Percentiles rank a stretch among this genome's conserved stretches.
These are phyloP conservation scores for Pezizomycotina sp. DNA, from an alignment of 2,329 filamentous ascomycete species.

Conservation along the genomic window DNA sequence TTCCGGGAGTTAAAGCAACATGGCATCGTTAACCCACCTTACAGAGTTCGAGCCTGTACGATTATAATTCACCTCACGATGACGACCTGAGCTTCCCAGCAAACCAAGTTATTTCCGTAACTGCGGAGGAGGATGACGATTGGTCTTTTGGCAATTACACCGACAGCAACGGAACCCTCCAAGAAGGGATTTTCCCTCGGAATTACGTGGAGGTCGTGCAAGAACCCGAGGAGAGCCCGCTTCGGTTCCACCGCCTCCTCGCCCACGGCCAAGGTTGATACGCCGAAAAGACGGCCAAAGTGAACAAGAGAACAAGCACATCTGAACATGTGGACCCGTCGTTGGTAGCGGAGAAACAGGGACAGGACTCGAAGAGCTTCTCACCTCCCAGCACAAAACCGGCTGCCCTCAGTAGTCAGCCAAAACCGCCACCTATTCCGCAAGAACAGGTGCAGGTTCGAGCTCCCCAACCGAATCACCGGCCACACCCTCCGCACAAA, in stretches of 20 bases:
- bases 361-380: too few species aligned
- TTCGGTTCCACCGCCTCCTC: slow-evolving; percentile 18
- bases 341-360: too few species aligned
- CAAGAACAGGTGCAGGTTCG: too few species aligned
- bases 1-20: too few species aligned
- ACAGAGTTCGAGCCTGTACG: slow-evolving; percentile 95
- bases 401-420: background rate
- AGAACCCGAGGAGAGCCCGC: slow-evolving; percentile 21
- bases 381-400: too few species aligned
- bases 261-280: too few species aligned
- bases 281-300: too few species aligned
- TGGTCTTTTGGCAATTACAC: slow-evolving; percentile 86
- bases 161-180: slow-evolving; percentile 55
- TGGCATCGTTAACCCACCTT: too few species aligned
- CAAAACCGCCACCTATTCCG: background rate
- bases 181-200: slow-evolving; percentile 77
- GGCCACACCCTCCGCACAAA: slow-evolving; percentile 3
- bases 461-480: too few species aligned
- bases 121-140: slow-evolving; percentile 77
- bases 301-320: too few species aligned
- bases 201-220: slow-evolving; percentile 67
- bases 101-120: slow-evolving; percentile 87
- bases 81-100: slow-evolving; percentile 78
- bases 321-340: too few species aligned
- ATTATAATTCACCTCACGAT: slow-evolving; percentile 82